Conservation (phyloP, 1,284 basidiomycete genomes). For the Gymnopus androsaceus region DNA sequence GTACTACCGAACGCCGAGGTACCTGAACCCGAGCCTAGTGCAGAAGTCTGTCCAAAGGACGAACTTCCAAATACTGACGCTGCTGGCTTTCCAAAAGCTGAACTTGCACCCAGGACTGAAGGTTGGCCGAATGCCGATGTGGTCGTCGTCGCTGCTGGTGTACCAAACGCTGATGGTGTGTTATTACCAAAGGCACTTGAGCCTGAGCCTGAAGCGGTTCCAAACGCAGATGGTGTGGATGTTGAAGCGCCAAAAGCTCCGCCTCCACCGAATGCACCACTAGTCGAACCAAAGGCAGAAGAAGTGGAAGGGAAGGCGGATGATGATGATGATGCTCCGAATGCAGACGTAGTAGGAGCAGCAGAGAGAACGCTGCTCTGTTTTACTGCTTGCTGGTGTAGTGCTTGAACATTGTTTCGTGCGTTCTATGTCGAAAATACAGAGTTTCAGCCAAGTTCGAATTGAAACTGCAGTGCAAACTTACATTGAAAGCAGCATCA, state of each 20-base stretch:
- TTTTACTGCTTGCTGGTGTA: constrained; percentile 54
- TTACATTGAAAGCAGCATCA: constrained; percentile 33
- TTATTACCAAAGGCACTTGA: background rate
- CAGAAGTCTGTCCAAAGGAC: constrained; percentile 22
- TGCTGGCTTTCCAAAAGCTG: constrained; percentile 45
- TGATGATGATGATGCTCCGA: constrained; percentile 21
- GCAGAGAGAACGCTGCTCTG: constrained; percentile 28
- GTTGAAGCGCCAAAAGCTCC: constrained; percentile 28
- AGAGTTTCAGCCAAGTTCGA: background rate
- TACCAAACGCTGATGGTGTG: constrained; percentile 21
- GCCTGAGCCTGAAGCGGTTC: background rate
- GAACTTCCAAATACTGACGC: constrained; percentile 39
- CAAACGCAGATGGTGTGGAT: constrained; percentile 13
- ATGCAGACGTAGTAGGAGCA: constrained; percentile 19
- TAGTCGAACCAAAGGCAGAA: constrained; percentile 7
- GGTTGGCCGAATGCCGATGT: constrained; percentile 38
- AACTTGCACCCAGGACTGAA: constrained; percentile 25
- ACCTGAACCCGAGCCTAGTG: constrained; percentile 32
- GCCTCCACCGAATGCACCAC: constrained; percentile 1
- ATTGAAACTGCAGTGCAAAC: background rate
- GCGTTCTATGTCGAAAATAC: constrained; percentile 39
- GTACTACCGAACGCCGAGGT: constrained; percentile 19
- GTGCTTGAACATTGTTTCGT: constrained; percentile 46
- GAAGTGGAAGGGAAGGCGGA: constrained; percentile 15
- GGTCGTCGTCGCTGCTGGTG: constrained; percentile 21